Percentiles rank a stretch among this genome's conserved stretches.
These are phyloP conservation scores for Paramecium caudatum DNA, from an alignment of 73 alveolate genomes.

Conservation along the genomic window DNA sequence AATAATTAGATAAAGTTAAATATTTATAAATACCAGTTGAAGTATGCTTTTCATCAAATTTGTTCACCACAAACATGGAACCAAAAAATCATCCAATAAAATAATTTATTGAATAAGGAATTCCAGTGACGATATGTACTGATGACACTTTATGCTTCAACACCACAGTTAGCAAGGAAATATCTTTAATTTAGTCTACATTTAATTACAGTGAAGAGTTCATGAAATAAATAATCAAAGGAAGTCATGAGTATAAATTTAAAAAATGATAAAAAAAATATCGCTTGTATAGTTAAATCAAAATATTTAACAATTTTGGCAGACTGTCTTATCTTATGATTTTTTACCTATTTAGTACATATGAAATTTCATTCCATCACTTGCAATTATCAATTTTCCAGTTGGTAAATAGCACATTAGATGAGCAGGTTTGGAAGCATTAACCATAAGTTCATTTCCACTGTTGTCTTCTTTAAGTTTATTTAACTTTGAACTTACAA, in stretches of 20 bases:
- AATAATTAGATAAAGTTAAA: constrained; percentile 70
- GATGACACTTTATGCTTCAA: constrained; percentile 89
- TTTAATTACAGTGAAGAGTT: constrained; percentile 17
- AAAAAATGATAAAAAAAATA: background rate
- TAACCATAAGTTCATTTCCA: background rate
- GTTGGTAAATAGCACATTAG: background rate
- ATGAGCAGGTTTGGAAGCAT: constrained; percentile 42
- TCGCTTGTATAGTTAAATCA: background rate
- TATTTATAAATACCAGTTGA: constrained; percentile 85
- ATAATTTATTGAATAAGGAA: constrained; percentile 60
- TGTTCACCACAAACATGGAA: constrained; percentile 76
- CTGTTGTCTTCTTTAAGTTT: background rate
- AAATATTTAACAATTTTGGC: constrained; percentile 25
- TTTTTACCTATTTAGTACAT: background rate
- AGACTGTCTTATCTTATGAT: background rate
- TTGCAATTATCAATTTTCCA: constrained; percentile 17
- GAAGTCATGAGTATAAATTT: background rate
- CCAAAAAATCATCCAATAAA: constrained; percentile 70
- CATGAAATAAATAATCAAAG: background rate
- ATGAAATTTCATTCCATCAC: constrained; percentile 34
- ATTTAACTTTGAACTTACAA: background rate
- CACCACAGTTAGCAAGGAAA: constrained; percentile 79
- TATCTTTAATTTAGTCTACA: background rate
- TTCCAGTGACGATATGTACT: constrained; percentile 80
- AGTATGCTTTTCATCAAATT: constrained; percentile 86